Conservation (phyloP, 345 rosid genomes). For the Physaria fendleri region DNA sequence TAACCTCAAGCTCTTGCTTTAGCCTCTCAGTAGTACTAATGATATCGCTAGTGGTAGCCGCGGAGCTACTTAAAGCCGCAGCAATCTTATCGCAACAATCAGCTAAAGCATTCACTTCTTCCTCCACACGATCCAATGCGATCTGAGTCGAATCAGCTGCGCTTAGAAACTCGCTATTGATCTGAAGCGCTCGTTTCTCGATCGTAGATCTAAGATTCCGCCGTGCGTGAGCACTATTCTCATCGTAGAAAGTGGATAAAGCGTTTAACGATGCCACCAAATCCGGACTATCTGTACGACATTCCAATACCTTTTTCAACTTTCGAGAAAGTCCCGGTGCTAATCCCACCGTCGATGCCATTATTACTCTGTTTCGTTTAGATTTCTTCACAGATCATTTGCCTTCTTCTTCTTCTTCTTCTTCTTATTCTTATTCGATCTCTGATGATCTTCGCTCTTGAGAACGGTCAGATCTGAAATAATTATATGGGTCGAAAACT, state of each 20-base stretch:
- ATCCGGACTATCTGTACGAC: conserved; percentile 83
- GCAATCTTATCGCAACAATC: conserved; percentile 96
- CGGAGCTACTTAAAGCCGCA: conserved; percentile 73
- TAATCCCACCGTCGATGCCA: conserved; percentile 48
- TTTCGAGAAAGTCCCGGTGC: conserved; percentile 96
- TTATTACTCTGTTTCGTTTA: neutral
- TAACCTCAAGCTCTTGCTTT: conserved; percentile 81
- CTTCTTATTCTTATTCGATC: conserved; percentile 28
- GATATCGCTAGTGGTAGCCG: conserved; percentile 82
- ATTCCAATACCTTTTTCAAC: conserved; percentile 87
- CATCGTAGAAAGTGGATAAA: conserved; percentile 72
- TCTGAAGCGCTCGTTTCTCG: conserved; percentile 87
- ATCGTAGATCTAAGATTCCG: conserved; percentile 97
- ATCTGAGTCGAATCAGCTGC: conserved; percentile 73
- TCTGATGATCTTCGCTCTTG: conserved; percentile 1
- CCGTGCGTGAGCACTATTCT: conserved; percentile 80
- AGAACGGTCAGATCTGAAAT: conserved; percentile 16
- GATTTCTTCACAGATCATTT: conserved; percentile 7
- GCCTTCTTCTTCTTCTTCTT: neutral
- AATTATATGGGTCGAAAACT: neutral
- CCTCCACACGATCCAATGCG: conserved; percentile 91
- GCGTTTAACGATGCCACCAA: conserved; percentile 74
- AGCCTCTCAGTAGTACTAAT: conserved; percentile 90
- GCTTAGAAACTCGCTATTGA: conserved; percentile 69
- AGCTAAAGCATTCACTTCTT: conserved; percentile 80